A percentile compares a stretch with the other conserved stretches of the same genome.
These are phyloP conservation scores for Peterozyma xylosa DNA, from an alignment of 805 yeast genomes.

Conservation along the genomic window DNA sequence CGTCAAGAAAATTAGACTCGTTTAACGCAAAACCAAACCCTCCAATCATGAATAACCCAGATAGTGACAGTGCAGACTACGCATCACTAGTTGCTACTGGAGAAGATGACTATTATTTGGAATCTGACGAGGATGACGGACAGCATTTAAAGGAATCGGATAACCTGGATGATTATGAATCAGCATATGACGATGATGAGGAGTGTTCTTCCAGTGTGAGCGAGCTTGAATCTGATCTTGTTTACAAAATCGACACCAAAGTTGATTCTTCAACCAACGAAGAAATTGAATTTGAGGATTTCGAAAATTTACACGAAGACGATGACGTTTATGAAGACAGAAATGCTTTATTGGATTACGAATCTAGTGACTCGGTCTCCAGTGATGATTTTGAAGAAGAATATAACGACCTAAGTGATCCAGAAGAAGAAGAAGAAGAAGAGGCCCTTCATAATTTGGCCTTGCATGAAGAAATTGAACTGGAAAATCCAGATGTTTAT, in stretches of 20 bases:
- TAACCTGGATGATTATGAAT: too few species aligned
- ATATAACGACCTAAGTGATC: neutral
- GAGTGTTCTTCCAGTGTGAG: too few species aligned
- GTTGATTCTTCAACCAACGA: neutral
- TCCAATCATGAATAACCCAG: too few species aligned
- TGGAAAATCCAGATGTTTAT: neutral
- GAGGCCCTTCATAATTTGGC: neutral
- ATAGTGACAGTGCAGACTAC: too few species aligned
- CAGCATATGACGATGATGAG: too few species aligned
- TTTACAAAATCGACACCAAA: too few species aligned
- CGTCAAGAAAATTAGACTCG: neutral
- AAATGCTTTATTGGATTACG: neutral
- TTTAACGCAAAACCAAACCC: neutral
- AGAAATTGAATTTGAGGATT: slow-evolving; percentile 3
- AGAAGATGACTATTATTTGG: too few species aligned
- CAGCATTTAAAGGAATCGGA: neutral
- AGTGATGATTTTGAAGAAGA: slow-evolving; percentile 5
- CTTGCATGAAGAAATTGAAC: neutral
- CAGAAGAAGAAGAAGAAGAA: neutral
- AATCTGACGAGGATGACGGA: too few species aligned
- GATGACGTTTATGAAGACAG: neutral
- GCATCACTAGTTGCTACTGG: too few species aligned
- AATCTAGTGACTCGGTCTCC: slow-evolving; percentile 1
- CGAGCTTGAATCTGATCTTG: too few species aligned
- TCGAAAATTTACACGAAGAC: slow-evolving; percentile 6